phyloP scores from a whole-genome alignment of 345 rosid species.

The Psidium friedrichsthalianum region DNA sequence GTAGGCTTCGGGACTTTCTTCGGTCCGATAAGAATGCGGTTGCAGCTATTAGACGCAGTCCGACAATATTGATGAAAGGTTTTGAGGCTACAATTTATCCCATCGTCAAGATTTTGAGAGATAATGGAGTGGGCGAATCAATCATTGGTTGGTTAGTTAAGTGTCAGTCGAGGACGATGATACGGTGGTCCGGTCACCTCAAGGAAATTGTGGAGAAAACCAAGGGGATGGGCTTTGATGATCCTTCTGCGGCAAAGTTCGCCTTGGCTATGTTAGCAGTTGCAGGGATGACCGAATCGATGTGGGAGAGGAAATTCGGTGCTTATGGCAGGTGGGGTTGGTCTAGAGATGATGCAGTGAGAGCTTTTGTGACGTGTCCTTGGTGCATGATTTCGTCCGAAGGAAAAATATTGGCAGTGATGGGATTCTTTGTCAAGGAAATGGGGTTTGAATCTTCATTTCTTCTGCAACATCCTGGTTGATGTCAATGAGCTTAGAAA shows the following conservation, averaged over 20 bases:
- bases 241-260: slow-evolving; percentile 1
- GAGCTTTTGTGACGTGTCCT: slow-evolving; percentile 13
- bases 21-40: neutral
- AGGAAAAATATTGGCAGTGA: slow-evolving; percentile 5
- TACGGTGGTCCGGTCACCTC: neutral
- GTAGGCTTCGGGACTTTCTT: slow-evolving; percentile 4
- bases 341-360: slow-evolving; percentile 3
- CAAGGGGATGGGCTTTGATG: slow-evolving; percentile 8
- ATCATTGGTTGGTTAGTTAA: neutral
- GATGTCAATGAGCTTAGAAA: slow-evolving; percentile 11
- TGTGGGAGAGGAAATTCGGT: slow-evolving; percentile 6
- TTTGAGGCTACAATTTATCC: neutral
- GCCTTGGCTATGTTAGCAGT: neutral
- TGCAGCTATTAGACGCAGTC: neutral
- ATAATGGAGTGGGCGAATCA: slow-evolving; percentile 10
- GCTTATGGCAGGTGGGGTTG: slow-evolving; percentile 2
- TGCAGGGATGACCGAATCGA: neutral
- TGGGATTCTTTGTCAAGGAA: slow-evolving; percentile 11
- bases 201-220: slow-evolving; percentile 3
- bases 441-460: slow-evolving; percentile 6
- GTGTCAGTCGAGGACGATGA: neutral
- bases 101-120: slow-evolving; percentile 2
- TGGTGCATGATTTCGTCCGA: slow-evolving; percentile 7
- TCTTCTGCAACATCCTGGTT: neutral
- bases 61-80: neutral